Evolutionary conservation across 129 eudicot species (phyloP).

Genomic region (Lactuca saligna): DNA sequence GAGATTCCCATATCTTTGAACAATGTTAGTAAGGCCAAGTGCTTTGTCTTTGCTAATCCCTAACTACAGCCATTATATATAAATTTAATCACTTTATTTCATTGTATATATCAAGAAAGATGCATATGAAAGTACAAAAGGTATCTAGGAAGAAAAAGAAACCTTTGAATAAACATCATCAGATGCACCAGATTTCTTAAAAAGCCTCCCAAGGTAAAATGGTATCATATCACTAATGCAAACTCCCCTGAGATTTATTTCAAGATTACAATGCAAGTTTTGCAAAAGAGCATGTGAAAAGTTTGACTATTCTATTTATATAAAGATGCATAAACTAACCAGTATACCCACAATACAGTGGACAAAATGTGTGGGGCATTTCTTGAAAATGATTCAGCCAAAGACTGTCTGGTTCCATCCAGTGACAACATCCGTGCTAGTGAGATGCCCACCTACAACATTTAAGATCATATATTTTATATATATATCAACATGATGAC

Average conservation of each 20-base stretch:
- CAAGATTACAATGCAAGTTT: constrained; percentile 16
- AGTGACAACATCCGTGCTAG: constrained; percentile 62
- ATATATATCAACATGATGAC: background rate
- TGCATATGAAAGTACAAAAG: constrained; percentile 15
- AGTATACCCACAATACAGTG: constrained; percentile 91
- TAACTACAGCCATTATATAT: constrained; percentile 45
- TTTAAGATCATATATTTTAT: constrained; percentile 3
- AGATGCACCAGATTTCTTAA: constrained; percentile 77
- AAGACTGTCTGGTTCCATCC: constrained; percentile 88
- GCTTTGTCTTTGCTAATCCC: constrained; percentile 84
- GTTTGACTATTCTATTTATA: background rate
- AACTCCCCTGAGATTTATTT: constrained; percentile 67
- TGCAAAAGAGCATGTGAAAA: constrained; percentile 13
- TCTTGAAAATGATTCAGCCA: constrained; percentile 69
- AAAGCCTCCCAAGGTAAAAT: constrained; percentile 83
- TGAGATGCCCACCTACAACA: constrained; percentile 78
- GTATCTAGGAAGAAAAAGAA: constrained; percentile 38
- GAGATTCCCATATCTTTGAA: constrained; percentile 79
- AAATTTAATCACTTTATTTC: constrained; percentile 16
- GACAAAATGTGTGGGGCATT: constrained; percentile 77
- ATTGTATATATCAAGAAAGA: constrained; percentile 9
- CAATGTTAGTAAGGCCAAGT: constrained; percentile 41
- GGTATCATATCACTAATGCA: constrained; percentile 95
- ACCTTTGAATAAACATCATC: constrained; percentile 85
- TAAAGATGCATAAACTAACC: constrained; percentile 49